Percentiles rank a stretch among this genome's conserved stretches.
These are phyloP conservation scores for Fusarium denticulatum DNA, from an alignment of 2,329 filamentous ascomycete species.

Conservation along the genomic window DNA sequence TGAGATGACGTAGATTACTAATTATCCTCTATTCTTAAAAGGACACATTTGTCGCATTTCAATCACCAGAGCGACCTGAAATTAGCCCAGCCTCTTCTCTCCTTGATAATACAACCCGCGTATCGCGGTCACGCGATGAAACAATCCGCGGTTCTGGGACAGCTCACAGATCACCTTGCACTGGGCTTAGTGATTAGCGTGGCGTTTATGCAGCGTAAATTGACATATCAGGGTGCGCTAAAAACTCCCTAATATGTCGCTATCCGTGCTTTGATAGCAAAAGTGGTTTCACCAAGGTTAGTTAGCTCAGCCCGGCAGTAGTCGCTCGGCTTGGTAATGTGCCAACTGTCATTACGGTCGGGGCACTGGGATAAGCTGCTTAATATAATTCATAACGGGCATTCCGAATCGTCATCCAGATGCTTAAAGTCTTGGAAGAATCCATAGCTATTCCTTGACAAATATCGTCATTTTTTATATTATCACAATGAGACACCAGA, in stretches of 20 bases:
- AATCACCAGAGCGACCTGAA: too few relatives aligned
- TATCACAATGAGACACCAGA: not conserved
- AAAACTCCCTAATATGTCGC: not conserved
- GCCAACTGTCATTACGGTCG: not conserved
- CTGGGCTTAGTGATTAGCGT: not conserved
- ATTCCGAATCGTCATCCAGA: not conserved
- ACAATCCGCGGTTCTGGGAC: not conserved
- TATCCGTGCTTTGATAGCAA: not conserved
- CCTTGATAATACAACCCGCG: not conserved
- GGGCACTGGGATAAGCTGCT: too few relatives aligned
- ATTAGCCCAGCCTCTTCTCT: not conserved
- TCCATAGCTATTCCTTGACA: accelerated
- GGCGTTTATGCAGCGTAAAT: not conserved
- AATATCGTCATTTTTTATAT: not conserved
- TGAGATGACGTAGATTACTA: accelerated
- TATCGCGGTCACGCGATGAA: not conserved
- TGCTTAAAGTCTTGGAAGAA: not conserved
- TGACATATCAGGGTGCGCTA: not conserved
- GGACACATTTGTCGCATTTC: too few relatives aligned
- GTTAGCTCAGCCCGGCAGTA: not conserved
- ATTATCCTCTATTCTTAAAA: not conserved
- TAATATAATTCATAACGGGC: not conserved
- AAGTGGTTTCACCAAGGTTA: not conserved
- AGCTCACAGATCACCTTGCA: not conserved
- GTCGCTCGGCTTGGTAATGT: not conserved